Conservation (phyloP, 208 protist genomes). For the Trypanosoma avium region DNA sequence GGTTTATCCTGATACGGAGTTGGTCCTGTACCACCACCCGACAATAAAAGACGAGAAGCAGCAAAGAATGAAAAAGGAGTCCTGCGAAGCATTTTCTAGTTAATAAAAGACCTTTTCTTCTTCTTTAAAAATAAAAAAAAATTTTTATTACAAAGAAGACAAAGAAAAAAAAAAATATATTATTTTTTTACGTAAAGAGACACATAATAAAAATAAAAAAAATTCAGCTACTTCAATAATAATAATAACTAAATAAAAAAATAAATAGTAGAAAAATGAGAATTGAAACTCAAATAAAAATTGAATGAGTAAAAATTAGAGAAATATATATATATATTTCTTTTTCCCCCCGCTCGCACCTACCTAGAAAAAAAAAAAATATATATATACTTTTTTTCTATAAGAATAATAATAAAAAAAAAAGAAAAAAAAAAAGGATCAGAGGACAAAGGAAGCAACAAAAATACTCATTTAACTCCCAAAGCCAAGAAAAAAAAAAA, state of each 20-base stretch:
- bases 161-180: constrained; percentile 23
- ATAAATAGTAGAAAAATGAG: constrained; percentile 7
- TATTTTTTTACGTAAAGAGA: neutral
- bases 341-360: neutral
- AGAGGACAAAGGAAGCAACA: too few relatives aligned
- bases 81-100: constrained; percentile 70
- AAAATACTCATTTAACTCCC: too few relatives aligned
- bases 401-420: too few relatives aligned
- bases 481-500: too few relatives aligned
- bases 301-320: constrained; percentile 19
- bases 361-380: constrained; percentile 10
- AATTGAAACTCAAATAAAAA: constrained; percentile 9
- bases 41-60: constrained; percentile 61
- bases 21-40: constrained; percentile 50
- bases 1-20: constrained; percentile 83
- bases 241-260: neutral
- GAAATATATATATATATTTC: too few relatives aligned
- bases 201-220: neutral
- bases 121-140: neutral
- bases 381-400: too few relatives aligned
- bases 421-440: too few relatives aligned
- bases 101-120: constrained; percentile 13
- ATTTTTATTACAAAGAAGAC: neutral
- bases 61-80: constrained; percentile 63
- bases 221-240: neutral